phyloP scores from a whole-genome alignment of 169 alveolate species.

The Cryptosporidium parvum region DNA sequence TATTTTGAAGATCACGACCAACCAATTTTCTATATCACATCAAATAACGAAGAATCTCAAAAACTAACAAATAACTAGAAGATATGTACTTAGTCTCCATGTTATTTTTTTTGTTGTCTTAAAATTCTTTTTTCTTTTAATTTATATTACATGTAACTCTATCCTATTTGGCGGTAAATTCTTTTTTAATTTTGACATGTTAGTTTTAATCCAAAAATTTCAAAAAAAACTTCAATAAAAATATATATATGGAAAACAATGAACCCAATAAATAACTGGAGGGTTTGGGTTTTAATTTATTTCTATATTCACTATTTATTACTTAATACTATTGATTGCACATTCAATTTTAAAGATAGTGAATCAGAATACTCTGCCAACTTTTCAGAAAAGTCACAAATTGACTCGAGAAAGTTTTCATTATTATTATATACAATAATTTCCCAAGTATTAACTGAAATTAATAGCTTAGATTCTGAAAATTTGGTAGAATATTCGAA shows the following conservation, averaged over 20 bases:
- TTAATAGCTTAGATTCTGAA: not conserved
- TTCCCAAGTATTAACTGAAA: constrained; percentile 22
- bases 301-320: not conserved
- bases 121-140: not conserved
- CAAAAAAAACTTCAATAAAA: not conserved
- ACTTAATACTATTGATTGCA: not conserved
- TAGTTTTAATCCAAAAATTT: not conserved
- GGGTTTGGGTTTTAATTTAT: not conserved
- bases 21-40: not conserved
- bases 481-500: not conserved
- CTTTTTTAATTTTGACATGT: not conserved
- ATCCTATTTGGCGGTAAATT: constrained; percentile 28
- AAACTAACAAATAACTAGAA: not conserved
- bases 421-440: constrained; percentile 17
- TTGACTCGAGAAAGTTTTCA: constrained; percentile 2
- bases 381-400: not conserved
- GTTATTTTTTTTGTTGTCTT: not conserved
- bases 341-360: not conserved
- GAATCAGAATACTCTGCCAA: not conserved
- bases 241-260: not conserved
- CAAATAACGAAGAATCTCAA: constrained; percentile 3
- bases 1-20: constrained; percentile 7
- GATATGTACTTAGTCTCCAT: not conserved
- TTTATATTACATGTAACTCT: not conserved
- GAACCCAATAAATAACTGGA: not conserved